Evolutionary conservation across 2,329 filamentous ascomycete species (phyloP), one percentile per base, ranked within the genome.

Genomic region (Colletotrichum sp.): DNA sequence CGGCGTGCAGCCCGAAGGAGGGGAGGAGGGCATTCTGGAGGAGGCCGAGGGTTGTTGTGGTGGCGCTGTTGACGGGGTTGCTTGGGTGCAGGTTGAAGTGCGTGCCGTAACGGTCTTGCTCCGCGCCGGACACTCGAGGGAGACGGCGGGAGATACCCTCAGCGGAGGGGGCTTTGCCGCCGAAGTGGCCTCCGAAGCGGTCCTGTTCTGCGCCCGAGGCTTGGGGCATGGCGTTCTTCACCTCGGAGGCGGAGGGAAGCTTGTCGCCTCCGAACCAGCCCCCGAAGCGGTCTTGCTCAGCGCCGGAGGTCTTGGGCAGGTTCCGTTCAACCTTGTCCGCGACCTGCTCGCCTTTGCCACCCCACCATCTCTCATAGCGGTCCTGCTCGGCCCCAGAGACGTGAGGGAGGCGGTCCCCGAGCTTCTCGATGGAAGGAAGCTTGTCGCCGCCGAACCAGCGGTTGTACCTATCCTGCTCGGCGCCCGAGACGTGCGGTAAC

Each of bases 1-100:
- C 86, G 0, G 89, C 86, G 77, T 92, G 89, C 0, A 92, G 82
- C 0, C 86, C 85, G 49, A 92, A 83, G 0, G 90, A 91, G 1
- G 91, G 90, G 5, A 90, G 83, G 4, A 92, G 81, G 4, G 89
- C 89, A 21, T 89, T 86, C 78, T 87, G 87, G 26, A 92, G 79
- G 64, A 92, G 88, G 12, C 90, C 90, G 9, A 91, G 81, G 10
- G 76, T 76, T 8, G 76, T 69, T 2, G 72, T 80, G 3, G 78
- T 79, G 15, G 79, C 72, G 6, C 65, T 71, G 34, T 77, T 77
- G 24, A 76, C 49, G 28, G 74, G 74, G 74, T 76, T 76, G 26
- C 70, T 64, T 12, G 76, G 63, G 39, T 62, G 70, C 7, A 77
- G 68, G 39, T 26, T 74, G 34, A 82, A 79, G 55, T 82, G 79